Base-by-base conservation (phyloP, 768 basidiomycete species). In the Lactarius psammicola region DNA sequence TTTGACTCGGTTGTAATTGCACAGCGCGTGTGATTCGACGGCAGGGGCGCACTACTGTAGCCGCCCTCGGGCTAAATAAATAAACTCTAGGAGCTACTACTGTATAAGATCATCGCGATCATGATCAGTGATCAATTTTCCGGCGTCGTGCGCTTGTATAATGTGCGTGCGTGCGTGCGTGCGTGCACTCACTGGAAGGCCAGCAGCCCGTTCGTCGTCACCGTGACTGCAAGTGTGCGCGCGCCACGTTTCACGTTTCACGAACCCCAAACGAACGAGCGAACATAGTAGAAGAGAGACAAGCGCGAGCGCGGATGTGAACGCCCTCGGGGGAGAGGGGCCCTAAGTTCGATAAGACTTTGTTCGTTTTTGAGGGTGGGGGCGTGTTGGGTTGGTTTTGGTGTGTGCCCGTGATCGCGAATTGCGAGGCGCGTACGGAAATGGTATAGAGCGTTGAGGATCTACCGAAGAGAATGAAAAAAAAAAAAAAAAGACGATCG, bases 191-290 rank as follows among this genome's bases (percentile, higher is more conserved):
- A 23, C 23, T 26, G 23, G n/a, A 5, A 28, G 4, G n/a, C 44
- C n/a, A n/a, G n/a, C n/a, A n/a, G n/a, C n/a, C n/a, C 20, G 20
- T 42, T 42, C 18, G 42, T 42, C 40, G 40, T 42, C 42, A 44
- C 18, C 53, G 56, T 36, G 56, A 18, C 34, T 36, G 23, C 40
- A 28, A 30, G 15, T 63, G 58, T 23, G 26, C 20, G n/a, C n/a
- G 30, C 20, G 44, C 64, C 64, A 61, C 64, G 64, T 56, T n/a
- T n/a, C n/a, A n/a, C n/a, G n/a, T n/a, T 55, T 60, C 64, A 60
- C 17, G 40, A 40, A 17, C 15, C 38, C 38, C 38, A 15, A 6
- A 38, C 34, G 11, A 36, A 36, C 34, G 2, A 38, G 15, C 36
- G 4, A 38, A 38, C 13, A 13, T 13, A 49, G n/a, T n/a, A 26